Base-by-base conservation (phyloP, 2,329 filamentous ascomycete genomes). In the Furcasterigmium sp. region DNA sequence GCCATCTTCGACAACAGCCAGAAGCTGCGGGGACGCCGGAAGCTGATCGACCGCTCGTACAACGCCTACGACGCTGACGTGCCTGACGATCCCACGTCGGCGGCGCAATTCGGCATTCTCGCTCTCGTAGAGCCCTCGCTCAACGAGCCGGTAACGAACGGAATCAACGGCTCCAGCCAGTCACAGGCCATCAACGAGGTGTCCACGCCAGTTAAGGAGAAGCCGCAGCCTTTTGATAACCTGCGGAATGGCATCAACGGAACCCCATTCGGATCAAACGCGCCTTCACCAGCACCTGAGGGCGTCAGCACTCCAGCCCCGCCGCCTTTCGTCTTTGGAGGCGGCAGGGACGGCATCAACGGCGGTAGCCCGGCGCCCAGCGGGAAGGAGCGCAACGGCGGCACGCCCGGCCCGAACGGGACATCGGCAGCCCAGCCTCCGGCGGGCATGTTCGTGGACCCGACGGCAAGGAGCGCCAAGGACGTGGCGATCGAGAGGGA, bases 21-120 rank as follows among this genome's bases (percentile, higher is more conserved):
- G 28, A 98, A 98, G 69, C 76, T 97, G 10, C 70, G 75, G 17
- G 84, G 87, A 34, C 82, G 91, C 39, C 80, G 89, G 51, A 90
- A 85, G 56, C 72, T 97, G 18, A 81, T 97, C 25, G 84, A 88
- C 43, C 84, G 87, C 29, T 96, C 91, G 0, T 90, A 91, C 55
- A 95, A 98, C 59, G 82, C 94, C 11, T 98, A 98, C 62, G 93
- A 97, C 48, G 83, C 85, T 21, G 85, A 91, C 25, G 63, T 77
- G 11, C 88, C 91, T 1, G 95, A 97, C 60, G 93, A 98, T 58
- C 93, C 93, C 1, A 70, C 82, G 2, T 95, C 93, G 0, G 75
- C 83, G 8, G 91, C 93, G 5, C 93, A 98, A 64, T 71, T 88
- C 8, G 84, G 73, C 18, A 76, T 84, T 29, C 61, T 84, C 20